These are phyloP conservation scores for Tillandsia leiboldiana DNA, from an alignment of 176 grass and related monocot species.

Conservation along the genomic window DNA sequence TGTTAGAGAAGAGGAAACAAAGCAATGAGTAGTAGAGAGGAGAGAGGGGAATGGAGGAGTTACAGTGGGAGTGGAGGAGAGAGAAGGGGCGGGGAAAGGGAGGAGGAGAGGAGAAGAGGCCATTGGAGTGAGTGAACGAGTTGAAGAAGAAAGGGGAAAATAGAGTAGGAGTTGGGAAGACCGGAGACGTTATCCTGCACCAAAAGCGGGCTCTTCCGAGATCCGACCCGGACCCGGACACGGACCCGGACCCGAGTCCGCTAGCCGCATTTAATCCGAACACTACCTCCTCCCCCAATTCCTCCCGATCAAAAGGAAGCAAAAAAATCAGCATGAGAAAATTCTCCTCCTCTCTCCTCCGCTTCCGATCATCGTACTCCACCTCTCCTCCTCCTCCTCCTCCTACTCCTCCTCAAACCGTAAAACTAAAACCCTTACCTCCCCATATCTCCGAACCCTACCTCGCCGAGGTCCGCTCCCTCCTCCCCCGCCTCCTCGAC, in stretches of 20 bases:
- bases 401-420: not conserved
- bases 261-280: not conserved
- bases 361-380: not conserved
- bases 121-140: conserved; percentile 9
- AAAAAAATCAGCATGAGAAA: not conserved
- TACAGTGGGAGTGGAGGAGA: not conserved
- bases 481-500: conserved; percentile 19
- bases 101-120: conserved; percentile 16
- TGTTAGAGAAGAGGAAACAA: not conserved
- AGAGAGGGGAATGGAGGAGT: not conserved
- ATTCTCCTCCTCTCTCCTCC: not conserved
- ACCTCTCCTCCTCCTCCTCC: not conserved
- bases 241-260: not conserved
- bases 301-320: not conserved
- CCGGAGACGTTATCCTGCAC: not conserved
- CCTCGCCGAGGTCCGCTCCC: conserved; percentile 9
- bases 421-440: too few relatives aligned
- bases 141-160: not conserved
- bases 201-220: not conserved
- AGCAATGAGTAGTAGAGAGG: not conserved
- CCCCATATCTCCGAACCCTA: conserved; percentile 6
- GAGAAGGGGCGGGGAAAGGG: conserved; percentile 6
- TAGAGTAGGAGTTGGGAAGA: not conserved
- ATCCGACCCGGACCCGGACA: not conserved
- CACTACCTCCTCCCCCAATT: not conserved